Evolutionary conservation across 768 basidiomycete genomes (phyloP).

Genomic region (Holtermannia corniformis): DNA sequence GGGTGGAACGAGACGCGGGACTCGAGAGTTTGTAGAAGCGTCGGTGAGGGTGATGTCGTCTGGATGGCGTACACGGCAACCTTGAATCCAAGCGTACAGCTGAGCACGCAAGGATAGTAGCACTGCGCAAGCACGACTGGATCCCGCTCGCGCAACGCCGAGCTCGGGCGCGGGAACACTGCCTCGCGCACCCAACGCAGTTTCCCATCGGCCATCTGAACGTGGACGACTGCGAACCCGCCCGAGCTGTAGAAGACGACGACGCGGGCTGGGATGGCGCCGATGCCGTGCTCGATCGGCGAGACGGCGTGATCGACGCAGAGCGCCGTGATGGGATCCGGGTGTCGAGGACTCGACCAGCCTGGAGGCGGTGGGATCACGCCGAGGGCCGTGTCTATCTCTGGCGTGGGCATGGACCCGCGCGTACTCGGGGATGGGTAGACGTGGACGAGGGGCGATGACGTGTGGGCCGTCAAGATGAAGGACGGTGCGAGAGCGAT

Average conservation of each 20-base stretch:
- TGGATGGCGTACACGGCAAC: conserved; percentile 26
- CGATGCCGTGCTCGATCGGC: conserved; percentile 11
- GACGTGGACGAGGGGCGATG: conserved; percentile 35
- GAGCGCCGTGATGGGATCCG: conserved; percentile 38
- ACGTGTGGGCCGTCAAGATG: conserved; percentile 35
- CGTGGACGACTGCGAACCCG: conserved; percentile 28
- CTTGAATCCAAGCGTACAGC: conserved; percentile 32
- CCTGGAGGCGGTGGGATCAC: conserved; percentile 41
- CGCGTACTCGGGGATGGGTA: conserved; percentile 15
- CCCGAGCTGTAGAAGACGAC: conserved; percentile 38
- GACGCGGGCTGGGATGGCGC: conserved; percentile 20
- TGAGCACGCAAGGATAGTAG: conserved; percentile 27
- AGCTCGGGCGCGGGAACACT: conserved; percentile 10
- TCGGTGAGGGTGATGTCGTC: neutral
- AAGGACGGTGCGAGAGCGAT: conserved; percentile 36
- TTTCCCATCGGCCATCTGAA: conserved; percentile 1
- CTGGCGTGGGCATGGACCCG: neutral
- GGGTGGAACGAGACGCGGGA: conserved; percentile 39
- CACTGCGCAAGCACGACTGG: conserved; percentile 29
- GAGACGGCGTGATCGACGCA: conserved; percentile 28
- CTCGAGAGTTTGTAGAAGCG: conserved; percentile 29
- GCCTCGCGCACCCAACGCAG: neutral
- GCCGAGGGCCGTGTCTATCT: conserved; percentile 15
- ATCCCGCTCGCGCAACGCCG: conserved; percentile 17
- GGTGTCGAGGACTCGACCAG: conserved; percentile 36